phyloP scores from a whole-genome alignment of 148 eudicot species.

The Nyssa sinensis region DNA sequence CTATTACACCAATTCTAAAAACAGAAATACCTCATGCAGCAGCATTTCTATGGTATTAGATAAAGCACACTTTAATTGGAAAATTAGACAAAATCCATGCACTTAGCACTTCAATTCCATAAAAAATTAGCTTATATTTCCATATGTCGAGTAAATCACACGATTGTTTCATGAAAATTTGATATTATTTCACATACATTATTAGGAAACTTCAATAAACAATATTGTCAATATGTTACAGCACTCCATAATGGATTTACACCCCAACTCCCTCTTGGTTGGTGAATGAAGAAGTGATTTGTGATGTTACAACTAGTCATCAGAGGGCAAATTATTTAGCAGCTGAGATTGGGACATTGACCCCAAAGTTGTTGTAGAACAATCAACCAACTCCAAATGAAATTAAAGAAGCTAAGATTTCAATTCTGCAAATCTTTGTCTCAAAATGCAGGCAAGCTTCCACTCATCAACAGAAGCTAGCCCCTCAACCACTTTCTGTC shows the following conservation, averaged over 20 bases:
- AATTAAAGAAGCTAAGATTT: constrained; percentile 50
- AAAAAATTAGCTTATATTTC: background rate
- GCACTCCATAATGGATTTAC: background rate
- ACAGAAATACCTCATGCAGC: too few species aligned
- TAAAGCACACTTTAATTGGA: background rate
- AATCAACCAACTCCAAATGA: background rate
- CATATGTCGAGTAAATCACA: constrained; percentile 3
- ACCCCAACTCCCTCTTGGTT: background rate
- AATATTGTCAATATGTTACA: background rate
- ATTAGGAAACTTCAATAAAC: background rate
- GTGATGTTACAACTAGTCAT: background rate
- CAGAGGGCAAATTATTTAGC: background rate
- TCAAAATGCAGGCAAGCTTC: constrained; percentile 66
- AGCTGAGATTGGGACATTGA: background rate
- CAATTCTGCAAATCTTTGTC: constrained; percentile 60
- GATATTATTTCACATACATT: background rate
- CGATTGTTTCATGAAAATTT: background rate
- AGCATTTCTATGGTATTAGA: too few species aligned
- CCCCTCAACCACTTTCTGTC: constrained; percentile 78
- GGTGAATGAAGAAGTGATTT: background rate
- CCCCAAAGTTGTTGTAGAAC: background rate
- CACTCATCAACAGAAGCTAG: constrained; percentile 63
- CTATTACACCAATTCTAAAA: too few species aligned
- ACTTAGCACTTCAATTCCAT: background rate
- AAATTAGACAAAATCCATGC: background rate